Evolutionary conservation across 2,329 filamentous ascomycete genomes (phyloP).

Genomic region (Pseudogymnoascus sp.): DNA sequence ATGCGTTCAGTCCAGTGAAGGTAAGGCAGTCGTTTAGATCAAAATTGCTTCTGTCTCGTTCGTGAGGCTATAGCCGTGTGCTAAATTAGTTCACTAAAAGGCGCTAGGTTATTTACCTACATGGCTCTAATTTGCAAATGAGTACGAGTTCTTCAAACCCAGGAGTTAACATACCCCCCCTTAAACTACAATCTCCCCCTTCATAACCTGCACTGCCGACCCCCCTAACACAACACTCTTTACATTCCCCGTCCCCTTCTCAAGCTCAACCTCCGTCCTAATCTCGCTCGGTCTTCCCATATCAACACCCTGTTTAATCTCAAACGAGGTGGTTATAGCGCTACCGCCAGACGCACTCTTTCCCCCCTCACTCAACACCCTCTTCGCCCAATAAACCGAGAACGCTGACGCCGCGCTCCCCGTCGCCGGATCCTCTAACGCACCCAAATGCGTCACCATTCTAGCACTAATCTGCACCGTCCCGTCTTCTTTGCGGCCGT

Average conservation of each 20-base stretch:
- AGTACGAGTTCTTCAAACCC: conserved; percentile 40
- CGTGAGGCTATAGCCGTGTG: neutral
- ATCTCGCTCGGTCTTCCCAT: conserved; percentile 41
- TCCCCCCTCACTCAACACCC: conserved; percentile 27
- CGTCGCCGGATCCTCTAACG: conserved; percentile 51
- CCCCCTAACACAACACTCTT: conserved; percentile 19
- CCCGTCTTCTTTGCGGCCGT: conserved; percentile 22
- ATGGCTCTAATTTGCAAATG: conserved; percentile 45
- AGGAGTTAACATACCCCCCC: conserved; percentile 34
- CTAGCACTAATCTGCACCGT: conserved; percentile 42
- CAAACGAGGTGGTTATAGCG: conserved; percentile 12
- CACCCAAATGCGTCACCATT: conserved; percentile 41
- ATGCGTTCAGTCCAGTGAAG: too few relatives aligned
- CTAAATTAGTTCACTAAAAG: neutral
- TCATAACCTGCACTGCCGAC: conserved; percentile 19
- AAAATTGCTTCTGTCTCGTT: too few relatives aligned
- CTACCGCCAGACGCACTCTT: conserved; percentile 30
- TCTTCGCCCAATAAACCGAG: conserved; percentile 43
- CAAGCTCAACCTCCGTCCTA: conserved; percentile 17
- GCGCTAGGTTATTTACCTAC: neutral
- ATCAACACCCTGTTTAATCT: conserved; percentile 57
- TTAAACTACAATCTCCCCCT: conserved; percentile 18
- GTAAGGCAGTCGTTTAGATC: too few relatives aligned
- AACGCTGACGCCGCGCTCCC: conserved; percentile 54
- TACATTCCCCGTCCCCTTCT: conserved; percentile 13